Conservation (phyloP, 257 asterid species). For the Dorcoceras hygrometricum region DNA sequence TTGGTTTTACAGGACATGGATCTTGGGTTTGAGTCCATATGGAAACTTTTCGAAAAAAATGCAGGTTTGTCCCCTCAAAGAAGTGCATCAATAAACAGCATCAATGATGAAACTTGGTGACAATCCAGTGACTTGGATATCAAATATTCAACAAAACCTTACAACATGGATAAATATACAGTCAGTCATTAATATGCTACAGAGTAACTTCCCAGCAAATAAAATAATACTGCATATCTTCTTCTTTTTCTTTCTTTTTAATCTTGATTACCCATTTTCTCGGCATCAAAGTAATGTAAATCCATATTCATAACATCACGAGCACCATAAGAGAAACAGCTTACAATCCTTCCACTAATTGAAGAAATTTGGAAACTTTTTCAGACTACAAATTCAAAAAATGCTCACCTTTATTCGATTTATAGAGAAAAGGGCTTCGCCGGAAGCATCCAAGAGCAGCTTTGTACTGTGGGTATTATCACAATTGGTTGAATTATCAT, state of each 20-base stretch:
- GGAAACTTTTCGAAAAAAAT: not conserved
- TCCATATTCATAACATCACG: not conserved
- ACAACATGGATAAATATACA: not conserved
- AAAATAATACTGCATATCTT: not conserved
- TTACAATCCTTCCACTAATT: not conserved
- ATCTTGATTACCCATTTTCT: not conserved
- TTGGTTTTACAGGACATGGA: not conserved
- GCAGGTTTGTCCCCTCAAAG: not conserved
- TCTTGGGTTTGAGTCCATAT: not conserved
- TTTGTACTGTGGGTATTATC: conserved; percentile 27
- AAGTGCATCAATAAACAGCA: not conserved
- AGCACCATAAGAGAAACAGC: not conserved
- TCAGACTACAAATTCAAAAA: conserved; percentile 1
- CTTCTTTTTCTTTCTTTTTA: too few species aligned
- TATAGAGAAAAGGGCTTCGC: conserved; percentile 47
- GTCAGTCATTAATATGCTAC: not conserved
- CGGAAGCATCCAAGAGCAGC: conserved; percentile 58
- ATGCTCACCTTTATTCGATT: conserved; percentile 49
- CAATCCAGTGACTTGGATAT: not conserved
- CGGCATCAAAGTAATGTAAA: not conserved
- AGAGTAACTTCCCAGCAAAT: not conserved
- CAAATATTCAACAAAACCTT: not conserved
- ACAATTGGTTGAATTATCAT: conserved; percentile 22
- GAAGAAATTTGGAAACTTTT: not conserved
- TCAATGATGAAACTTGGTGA: not conserved